Evolutionary conservation across 805 yeast species (phyloP).

Genomic region (Vanderwaltozyma verrucispora): DNA sequence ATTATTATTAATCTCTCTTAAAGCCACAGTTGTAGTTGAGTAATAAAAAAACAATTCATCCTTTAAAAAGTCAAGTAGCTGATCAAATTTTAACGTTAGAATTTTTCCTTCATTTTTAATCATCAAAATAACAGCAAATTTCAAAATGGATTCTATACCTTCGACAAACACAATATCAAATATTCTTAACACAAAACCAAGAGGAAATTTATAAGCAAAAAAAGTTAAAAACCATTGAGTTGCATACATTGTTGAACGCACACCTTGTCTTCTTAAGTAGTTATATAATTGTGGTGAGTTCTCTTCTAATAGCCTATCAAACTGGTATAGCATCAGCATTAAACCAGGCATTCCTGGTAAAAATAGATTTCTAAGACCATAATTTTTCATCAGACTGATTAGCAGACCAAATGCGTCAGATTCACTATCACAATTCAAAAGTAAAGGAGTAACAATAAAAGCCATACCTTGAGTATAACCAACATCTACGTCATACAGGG

Average conservation of each 20-base stretch:
- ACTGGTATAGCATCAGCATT: constrained; percentile 75
- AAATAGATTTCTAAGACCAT: constrained; percentile 68
- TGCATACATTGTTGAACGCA: constrained; percentile 90
- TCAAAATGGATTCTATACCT: constrained; percentile 78
- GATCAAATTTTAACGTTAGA: constrained; percentile 60
- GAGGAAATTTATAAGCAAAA: constrained; percentile 90
- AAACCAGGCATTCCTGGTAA: constrained; percentile 91
- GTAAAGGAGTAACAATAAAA: constrained; percentile 75
- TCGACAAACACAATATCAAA: constrained; percentile 84
- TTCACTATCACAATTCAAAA: constrained; percentile 58
- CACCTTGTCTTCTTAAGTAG: constrained; percentile 78
- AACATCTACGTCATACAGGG: constrained; percentile 80
- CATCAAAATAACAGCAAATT: constrained; percentile 78
- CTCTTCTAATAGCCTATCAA: constrained; percentile 79
- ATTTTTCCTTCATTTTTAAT: constrained; percentile 52
- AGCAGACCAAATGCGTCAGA: constrained; percentile 77
- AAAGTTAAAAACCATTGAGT: constrained; percentile 95
- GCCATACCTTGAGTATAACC: constrained; percentile 99
- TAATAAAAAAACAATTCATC: constrained; percentile 69
- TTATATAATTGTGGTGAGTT: constrained; percentile 57
- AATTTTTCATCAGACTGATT: constrained; percentile 73
- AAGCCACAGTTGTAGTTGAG: constrained; percentile 34
- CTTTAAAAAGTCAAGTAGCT: constrained; percentile 65
- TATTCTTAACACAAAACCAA: constrained; percentile 76
- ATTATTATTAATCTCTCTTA: too few relatives aligned